Conservation (phyloP, 192 early-diverging fungal genomes). For the Coemansia sp. region DNA sequence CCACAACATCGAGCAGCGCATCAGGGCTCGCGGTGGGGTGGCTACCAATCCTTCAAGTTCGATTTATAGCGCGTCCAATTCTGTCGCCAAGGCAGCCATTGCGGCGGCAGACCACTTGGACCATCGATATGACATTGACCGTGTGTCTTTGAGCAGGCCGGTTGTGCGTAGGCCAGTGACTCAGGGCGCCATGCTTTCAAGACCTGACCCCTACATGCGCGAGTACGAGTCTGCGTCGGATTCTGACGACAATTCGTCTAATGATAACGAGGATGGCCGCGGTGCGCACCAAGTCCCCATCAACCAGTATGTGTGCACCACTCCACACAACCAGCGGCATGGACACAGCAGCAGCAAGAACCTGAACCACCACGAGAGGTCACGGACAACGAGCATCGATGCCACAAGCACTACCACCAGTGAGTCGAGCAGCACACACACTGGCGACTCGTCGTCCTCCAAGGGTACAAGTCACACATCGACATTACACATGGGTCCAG, state of each 20-base stretch:
- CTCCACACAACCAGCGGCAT: slow-evolving; percentile 17
- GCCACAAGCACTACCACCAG: slow-evolving; percentile 17
- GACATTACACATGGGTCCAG: slow-evolving; percentile 34
- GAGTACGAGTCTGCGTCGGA: slow-evolving; percentile 17
- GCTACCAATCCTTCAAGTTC: slow-evolving; percentile 23
- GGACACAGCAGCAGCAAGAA: slow-evolving; percentile 6
- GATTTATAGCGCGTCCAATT: slow-evolving; percentile 30
- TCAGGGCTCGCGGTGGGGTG: slow-evolving; percentile 20
- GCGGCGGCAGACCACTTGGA: slow-evolving; percentile 34
- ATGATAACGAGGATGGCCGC: slow-evolving; percentile 13
- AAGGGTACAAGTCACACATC: slow-evolving; percentile 23
- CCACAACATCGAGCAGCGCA: slow-evolving; percentile 32
- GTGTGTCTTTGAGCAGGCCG: slow-evolving; percentile 31
- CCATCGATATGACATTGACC: slow-evolving; percentile 32
- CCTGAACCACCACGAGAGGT: slow-evolving; percentile 3
- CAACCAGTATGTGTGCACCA: slow-evolving; percentile 13
- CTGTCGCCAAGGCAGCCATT: slow-evolving; percentile 35
- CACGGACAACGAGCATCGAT: background rate
- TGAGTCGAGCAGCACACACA: slow-evolving; percentile 18
- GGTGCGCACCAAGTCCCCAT: background rate
- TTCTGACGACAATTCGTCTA: slow-evolving; percentile 29
- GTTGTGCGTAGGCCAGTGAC: background rate
- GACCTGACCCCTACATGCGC: slow-evolving; percentile 19
- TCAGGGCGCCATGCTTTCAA: slow-evolving; percentile 19
- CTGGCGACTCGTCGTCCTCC: slow-evolving; percentile 21